These are phyloP conservation scores for Penicillium flavigenum DNA, from an alignment of 495 filamentous ascomycete species.

Conservation along the genomic window DNA sequence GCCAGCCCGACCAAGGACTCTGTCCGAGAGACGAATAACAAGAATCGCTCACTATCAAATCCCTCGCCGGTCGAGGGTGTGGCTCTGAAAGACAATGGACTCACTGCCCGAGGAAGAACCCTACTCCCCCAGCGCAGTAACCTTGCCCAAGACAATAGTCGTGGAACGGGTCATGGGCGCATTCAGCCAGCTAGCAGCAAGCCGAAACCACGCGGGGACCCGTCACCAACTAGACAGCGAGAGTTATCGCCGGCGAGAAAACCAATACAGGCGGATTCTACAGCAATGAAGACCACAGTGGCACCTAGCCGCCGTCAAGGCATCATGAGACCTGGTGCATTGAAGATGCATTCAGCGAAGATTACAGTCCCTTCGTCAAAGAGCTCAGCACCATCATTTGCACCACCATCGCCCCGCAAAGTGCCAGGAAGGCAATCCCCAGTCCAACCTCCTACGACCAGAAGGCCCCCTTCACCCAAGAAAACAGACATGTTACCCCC, in stretches of 20 bases:
- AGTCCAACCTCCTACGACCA: conserved; percentile 15
- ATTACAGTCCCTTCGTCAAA: conserved; percentile 23
- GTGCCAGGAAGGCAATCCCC: conserved; percentile 16
- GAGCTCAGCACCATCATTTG: conserved; percentile 19
- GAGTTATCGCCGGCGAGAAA: conserved; percentile 13
- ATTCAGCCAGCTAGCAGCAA: conserved; percentile 19
- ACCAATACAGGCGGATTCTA: conserved; percentile 8
- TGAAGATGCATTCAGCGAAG: conserved; percentile 23
- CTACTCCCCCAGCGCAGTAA: conserved; percentile 31
- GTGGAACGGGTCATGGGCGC: conserved; percentile 12
- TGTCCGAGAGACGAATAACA: conserved; percentile 13
- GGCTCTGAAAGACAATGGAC: conserved; percentile 14
- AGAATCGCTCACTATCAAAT: neutral
- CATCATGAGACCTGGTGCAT: conserved; percentile 32
- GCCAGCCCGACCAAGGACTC: conserved; percentile 14
- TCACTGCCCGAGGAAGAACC: conserved; percentile 22
- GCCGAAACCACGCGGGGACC: conserved; percentile 12
- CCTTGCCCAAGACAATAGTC: conserved; percentile 15
- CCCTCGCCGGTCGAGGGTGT: conserved; percentile 18
- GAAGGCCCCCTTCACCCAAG: conserved; percentile 35
- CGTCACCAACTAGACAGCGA: conserved; percentile 23
- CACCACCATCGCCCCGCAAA: conserved; percentile 37
- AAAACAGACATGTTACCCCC: conserved; percentile 43
- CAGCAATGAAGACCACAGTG: conserved; percentile 9
- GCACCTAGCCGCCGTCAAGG: conserved; percentile 35